phyloP scores from a whole-genome alignment of 129 eudicot genomes.

The sunflower (Helianthus annuus) region HanXRQr2.0-SUNRISE NC_035437.2:155404690-155405189 shows the following conservation, averaged over 20 bases:
- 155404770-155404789: slow-evolving; percentile 81
- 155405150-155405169: background rate
- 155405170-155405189: background rate
- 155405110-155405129: slow-evolving; percentile 13
- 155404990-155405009: no score
- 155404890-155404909: slow-evolving; percentile 32
- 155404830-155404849: background rate
- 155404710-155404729: background rate
- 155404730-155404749: slow-evolving; percentile 23
- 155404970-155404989: background rate
- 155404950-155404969: no score
- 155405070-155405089: no score
- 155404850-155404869: slow-evolving; percentile 7
- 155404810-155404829: slow-evolving; percentile 13
- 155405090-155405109: background rate
- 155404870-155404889: slow-evolving; percentile 34
- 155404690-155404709: slow-evolving; percentile 5
- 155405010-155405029: no score
- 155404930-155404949: background rate
- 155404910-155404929: background rate
- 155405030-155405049: background rate
- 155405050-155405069: no score
- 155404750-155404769: slow-evolving; percentile 65
- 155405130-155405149: background rate
- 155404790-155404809: slow-evolving; percentile 78